Evolutionary conservation across 495 filamentous ascomycete species (phyloP), one percentile per base, ranked within the genome.

Genomic region (Penicillium paradoxum): DNA sequence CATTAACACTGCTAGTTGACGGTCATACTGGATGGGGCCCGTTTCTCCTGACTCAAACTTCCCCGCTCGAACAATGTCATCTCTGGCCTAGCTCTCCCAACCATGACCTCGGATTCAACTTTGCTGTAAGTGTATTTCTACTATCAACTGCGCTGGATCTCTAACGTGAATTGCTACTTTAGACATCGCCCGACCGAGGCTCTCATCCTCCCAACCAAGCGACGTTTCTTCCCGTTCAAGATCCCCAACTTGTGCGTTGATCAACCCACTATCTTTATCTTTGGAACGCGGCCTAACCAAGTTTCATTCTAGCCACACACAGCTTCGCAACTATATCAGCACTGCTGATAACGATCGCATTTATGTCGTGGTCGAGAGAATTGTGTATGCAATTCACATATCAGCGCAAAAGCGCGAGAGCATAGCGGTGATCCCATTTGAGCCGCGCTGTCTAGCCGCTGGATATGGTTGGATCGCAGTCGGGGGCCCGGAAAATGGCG

Each of bases 261-360:
- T 48, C 37, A 22, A 51, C 36, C 45, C 53, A 15, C 22, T 53
- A 19, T 39, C 48, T 43, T 46, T 34, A 46, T 46, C 33, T 36
- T 2, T 27, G 21, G 40, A 25, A 32, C 34, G 39, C 45, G 33
- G 42, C 30, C 40, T 54, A 54, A 54, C 29, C 37, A n/a, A 29
- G 39, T 58, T 56, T n/a, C 51, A 18, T 47, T 45, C 56, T 66
- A 96, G 91, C 56, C 93, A 98, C 69, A 88, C 84, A 75, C 93
- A 98, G 71, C 81, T 98, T 42, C 88, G 91, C 45, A 90, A 95
- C 58, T 83, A 95, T 56, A 86, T 97, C 62, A 92, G 87, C 67
- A 86, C 83, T 25, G 85, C 88, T 47, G 80, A 84, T 51, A 79
- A 83, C 19, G 82, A 90, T 70, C 67, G 82, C 56, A 79, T 98